Evolutionary conservation across 2,329 filamentous ascomycete genomes (phyloP), one percentile per base, ranked within the genome.

Genomic region (Microdochium nivale): DNA sequence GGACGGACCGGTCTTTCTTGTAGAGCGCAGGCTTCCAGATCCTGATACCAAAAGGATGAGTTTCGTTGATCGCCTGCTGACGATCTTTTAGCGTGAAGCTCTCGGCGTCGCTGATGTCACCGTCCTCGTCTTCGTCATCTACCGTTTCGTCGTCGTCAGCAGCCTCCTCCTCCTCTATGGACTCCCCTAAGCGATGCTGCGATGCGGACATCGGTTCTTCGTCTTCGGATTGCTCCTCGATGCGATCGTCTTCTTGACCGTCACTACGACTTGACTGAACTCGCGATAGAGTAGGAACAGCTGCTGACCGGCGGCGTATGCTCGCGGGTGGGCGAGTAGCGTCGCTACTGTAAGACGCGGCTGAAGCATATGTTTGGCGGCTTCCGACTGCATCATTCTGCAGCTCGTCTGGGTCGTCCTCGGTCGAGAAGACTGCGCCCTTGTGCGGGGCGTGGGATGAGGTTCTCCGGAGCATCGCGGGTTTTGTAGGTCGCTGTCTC

Each of bases 21-120:
- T 99, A 99, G 56, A 99, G 70, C 1, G 94, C 95, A 44, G 94
- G 94, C 69, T 99, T 99, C 94, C 94, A 99, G 56, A 99, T 89
- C 66, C 95, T 85, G 65, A 99, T 97, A 76, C 94, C 94, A 62
- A 99, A 99, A 0, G 94, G 94, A 75, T 99, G 94, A 0, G 94
- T 99, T 67, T 96, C 87, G 71, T 99, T 99, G 76, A 99, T 99
- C 58, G 94, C 94, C 66, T 96, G 85, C 70, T 99, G 94, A 52
- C 94, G 84, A 68, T 99, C 94, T 68, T 95, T 96, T 60, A 99
- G 79, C 0, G 94, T 99, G 67, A 99, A 99, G 72, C 92, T 97
- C 71, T 96, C 94, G 1, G 94, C 88, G 60, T 97, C 94, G 67
- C 92, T 96, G 49, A 91, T 63, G 53, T 87, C 83, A 53, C 73